Evolutionary conservation across 306 rosid genomes (phyloP).

Genomic region (Biancaea sappan): DNA sequence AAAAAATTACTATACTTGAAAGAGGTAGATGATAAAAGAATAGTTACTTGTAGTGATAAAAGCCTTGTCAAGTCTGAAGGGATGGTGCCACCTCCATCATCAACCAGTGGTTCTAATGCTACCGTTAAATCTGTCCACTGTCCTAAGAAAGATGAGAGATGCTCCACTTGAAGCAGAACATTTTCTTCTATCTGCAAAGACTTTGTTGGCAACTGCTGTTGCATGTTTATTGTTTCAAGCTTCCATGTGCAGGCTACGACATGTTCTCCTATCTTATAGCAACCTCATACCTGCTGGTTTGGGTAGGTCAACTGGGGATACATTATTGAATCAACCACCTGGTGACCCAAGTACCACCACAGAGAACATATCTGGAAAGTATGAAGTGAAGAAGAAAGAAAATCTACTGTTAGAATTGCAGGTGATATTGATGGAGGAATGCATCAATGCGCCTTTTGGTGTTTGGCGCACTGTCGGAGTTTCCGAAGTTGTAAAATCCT

Average conservation of each 20-base stretch:
- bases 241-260: constrained; percentile 88
- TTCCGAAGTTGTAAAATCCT: constrained; percentile 72
- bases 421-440: constrained; percentile 90
- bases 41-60: constrained; percentile 41
- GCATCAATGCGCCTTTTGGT: constrained; percentile 85
- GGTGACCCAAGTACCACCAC: constrained; percentile 63
- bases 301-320: constrained; percentile 53
- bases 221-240: constrained; percentile 83
- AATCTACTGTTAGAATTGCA: constrained; percentile 86
- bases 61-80: constrained; percentile 56
- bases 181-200: constrained; percentile 61
- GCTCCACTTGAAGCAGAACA: constrained; percentile 62
- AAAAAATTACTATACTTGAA: constrained; percentile 71
- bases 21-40: constrained; percentile 58
- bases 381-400: constrained; percentile 87
- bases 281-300: constrained; percentile 60
- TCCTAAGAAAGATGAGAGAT: constrained; percentile 65
- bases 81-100: constrained; percentile 47
- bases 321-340: constrained; percentile 65
- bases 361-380: constrained; percentile 68
- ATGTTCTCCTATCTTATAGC: constrained; percentile 67
- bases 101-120: constrained; percentile 62
- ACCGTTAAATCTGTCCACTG: constrained; percentile 48
- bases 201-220: constrained; percentile 82
- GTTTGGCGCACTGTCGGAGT: constrained; percentile 94